Base-by-base conservation (phyloP, 345 rosid species). In the Ailanthus altissimus region DNA sequence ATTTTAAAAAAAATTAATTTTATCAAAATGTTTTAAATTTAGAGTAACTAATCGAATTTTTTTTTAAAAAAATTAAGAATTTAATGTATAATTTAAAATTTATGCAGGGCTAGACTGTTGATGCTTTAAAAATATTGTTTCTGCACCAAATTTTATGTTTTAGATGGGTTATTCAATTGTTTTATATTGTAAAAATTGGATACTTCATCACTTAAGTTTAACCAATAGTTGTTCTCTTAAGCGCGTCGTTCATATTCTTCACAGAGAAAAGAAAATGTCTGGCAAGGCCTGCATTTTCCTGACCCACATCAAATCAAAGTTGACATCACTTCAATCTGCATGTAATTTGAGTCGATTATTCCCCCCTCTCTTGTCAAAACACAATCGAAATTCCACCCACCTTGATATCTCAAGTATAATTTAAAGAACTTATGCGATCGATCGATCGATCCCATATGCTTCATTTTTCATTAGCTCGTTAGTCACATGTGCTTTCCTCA, bases 241-340 rank as follows among this genome's bases (percentile, higher is more conserved):
- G 61, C 13, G 70, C 70, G 13, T 36, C 32, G 21, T 21, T 62
- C 23, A n/a, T 65, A 64, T 38, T 64, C 77, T 36, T 38, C 77
- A 14, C 2, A 51, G 0, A 32, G 8, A 18, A 32, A n/a, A 58
- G 9, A 9, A 8, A 4, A 4, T 61, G 45, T 25, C 50, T 38
- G 51, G 23, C 50, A 64, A 38, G 36, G 71, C 42, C 21, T 15
- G 68, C 53, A 60, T 67, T 66, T 59, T 0, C 46, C 32, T 45
- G 63, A 13, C 47, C 49, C 72, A 15, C 18, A 74, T 74, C 71
- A 60, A 38, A 61, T 66, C 74, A 38, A 26, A 72, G 23, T 56
- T 65, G 67, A 63, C 67, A 72, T 67, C 26, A 21, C 42, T 66
- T 32, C 5, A 16, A 18, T 62, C 10, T 40, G 43, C 9, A 61